Base-by-base conservation (phyloP, 1,284 basidiomycete species). In the Pascua sp. region DNA sequence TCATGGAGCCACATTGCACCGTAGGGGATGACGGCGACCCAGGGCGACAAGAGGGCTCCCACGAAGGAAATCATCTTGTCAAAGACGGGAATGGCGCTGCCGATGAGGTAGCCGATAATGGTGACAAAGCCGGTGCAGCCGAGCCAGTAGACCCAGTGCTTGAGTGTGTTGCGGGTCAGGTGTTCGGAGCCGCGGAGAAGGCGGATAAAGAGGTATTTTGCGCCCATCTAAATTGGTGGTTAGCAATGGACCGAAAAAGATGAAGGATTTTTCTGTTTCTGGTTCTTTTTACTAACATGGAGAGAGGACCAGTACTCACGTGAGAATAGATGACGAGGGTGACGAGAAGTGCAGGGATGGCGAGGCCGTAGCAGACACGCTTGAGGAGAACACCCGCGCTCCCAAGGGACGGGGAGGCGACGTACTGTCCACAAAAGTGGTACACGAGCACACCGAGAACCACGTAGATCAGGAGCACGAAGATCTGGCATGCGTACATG, bases 191-290 rank as follows among this genome's bases (percentile, higher is more conserved):
- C 78, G 9, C 83, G 79, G 67, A 87, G 83, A 51, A 83, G 62
- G 11, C 85, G 80, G 55, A 87, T 78, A 65, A 87, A 86, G 53
- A 86, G 64, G 50, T 84, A 80, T 68, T 86, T 86, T 32, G 83
- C 81, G 11, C 82, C 66, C 51, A 71, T 55, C 17, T 17, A n/a
- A n/a, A n/a, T n/a, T n/a, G n/a, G 40, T 40, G 39, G 59, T 57
- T 44, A 62, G 51, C 2, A 48, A 10, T 18, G 12, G 13, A 8
- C n/a, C n/a, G 4, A 7, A 11, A 12, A 16, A 46, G n/a, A n/a
- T n/a, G n/a, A n/a, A n/a, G n/a, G n/a, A n/a, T n/a, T n/a, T n/a
- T n/a, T n/a, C n/a, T n/a, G n/a, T n/a, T n/a, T n/a, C n/a, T n/a
- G n/a, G n/a, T n/a, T n/a, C n/a, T n/a, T n/a, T n/a, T n/a, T n/a